Evolutionary conservation across 1,139 yeast genomes (phyloP), one percentile per base, ranked within the genome.

Genomic region (Yamadazyma membranifaciens): DNA sequence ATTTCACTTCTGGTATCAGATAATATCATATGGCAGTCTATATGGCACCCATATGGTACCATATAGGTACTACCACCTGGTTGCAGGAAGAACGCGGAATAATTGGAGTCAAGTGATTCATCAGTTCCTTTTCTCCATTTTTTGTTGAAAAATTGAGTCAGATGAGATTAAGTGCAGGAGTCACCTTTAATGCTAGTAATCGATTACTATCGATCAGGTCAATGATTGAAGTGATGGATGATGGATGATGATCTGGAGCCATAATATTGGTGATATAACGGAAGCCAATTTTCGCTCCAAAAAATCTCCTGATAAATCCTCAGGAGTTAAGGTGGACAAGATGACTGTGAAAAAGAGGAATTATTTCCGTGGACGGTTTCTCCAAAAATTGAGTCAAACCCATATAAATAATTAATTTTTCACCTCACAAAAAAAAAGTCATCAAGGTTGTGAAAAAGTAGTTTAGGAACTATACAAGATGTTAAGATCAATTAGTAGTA

Each of bases 321-420:
- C 25, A 10, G 22, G 15, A 16, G 5, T 16, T 22, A n/a, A 14
- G 34, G 34, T 20, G 9, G 28, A 20, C 12, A 28, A 28, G 12
- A 5, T 12, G 25, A 32, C 27, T 33, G 28, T 33, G 36, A 25
- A 33, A 34, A 29, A 17, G 9, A 10, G 17, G 24, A 20, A 20
- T 20, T 29, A 30, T 29, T 31, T 36, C 42, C 42, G 42, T 27
- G 20, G 28, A 32, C 42, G 42, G 41, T 20, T 20, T 20, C 24
- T 20, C 24, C 24, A 20, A 20, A 20, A 20, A 20, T 33, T 24
- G 33, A 31, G 33, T 31, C 33, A 31, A 31, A 30, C 5, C 7
- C 7, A 20, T 38, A 38, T 38, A 38, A 38, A 38, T 33, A 28
- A 13, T 20, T 33, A 37, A 26, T 31, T 26, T 31, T 36, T 24